Evolutionary conservation across 2,329 filamentous ascomycete species (phyloP).

Genomic region (Epichloe sylvatica): DNA sequence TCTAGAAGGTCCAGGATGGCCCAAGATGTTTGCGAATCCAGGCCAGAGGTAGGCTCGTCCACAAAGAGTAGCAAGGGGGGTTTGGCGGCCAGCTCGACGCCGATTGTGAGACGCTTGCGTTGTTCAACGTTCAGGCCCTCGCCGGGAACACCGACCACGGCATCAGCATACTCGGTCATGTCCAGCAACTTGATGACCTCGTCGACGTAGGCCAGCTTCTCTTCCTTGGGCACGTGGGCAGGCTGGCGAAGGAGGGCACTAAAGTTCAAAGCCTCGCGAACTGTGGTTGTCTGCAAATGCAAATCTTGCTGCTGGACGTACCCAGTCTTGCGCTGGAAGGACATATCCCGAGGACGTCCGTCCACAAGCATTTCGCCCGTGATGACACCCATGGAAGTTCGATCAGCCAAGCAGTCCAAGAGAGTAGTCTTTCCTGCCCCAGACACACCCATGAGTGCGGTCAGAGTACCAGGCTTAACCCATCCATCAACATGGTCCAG

Average conservation of each 20-base stretch:
- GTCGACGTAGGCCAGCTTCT: constrained; percentile 79
- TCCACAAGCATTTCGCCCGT: constrained; percentile 65
- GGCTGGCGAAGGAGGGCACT: constrained; percentile 77
- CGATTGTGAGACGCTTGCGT: constrained; percentile 72
- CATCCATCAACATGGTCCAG: constrained; percentile 80
- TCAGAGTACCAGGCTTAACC: constrained; percentile 85
- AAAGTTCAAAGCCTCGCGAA: constrained; percentile 77
- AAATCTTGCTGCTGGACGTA: constrained; percentile 91
- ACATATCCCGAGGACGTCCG: constrained; percentile 54
- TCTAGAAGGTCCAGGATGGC: constrained; percentile 78
- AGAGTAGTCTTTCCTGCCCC: constrained; percentile 93
- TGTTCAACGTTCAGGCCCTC: constrained; percentile 67
- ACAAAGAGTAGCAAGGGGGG: constrained; percentile 76
- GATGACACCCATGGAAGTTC: constrained; percentile 80
- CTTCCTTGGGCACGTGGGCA: constrained; percentile 51
- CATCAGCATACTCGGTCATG: constrained; percentile 82
- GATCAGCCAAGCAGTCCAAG: constrained; percentile 70
- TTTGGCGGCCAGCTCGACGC: constrained; percentile 89
- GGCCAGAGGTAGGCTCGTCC: constrained; percentile 87
- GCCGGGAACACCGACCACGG: constrained; percentile 78
- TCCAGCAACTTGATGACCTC: constrained; percentile 83
- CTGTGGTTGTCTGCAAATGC: constrained; percentile 70
- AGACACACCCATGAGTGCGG: constrained; percentile 80
- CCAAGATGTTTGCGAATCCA: constrained; percentile 89
- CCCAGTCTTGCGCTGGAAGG: constrained; percentile 83